Conservation (phyloP, 805 yeast species). For the Ogataea pini region DNA sequence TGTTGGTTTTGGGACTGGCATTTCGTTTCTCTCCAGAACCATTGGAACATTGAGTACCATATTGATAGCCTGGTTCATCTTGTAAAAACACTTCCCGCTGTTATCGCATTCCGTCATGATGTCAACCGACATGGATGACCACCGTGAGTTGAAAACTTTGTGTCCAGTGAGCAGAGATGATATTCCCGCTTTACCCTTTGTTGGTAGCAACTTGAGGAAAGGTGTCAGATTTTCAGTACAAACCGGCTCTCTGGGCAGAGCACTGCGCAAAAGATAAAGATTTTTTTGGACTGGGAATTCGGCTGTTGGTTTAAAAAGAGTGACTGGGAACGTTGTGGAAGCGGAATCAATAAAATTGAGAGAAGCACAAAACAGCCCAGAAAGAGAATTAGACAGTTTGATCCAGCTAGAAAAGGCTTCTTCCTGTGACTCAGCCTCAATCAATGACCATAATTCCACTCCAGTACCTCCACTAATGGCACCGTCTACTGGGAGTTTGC, state of each 20-base stretch:
- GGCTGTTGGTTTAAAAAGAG: conserved; percentile 36
- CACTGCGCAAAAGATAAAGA: conserved; percentile 69
- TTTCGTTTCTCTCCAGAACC: conserved; percentile 58
- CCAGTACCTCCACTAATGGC: conserved; percentile 86
- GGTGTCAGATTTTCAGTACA: conserved; percentile 98
- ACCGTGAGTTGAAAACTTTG: conserved; percentile 82
- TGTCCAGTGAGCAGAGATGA: conserved; percentile 87
- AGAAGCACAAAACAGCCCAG: conserved; percentile 95
- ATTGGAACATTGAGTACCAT: conserved; percentile 72
- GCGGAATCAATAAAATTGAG: conserved; percentile 82
- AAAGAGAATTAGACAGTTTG: conserved; percentile 67
- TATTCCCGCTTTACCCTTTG: conserved; percentile 88
- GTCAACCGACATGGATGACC: conserved; percentile 94
- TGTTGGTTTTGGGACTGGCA: conserved; percentile 80
- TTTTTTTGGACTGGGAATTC: conserved; percentile 37
- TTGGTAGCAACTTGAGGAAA: conserved; percentile 83
- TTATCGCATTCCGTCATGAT: conserved; percentile 55
- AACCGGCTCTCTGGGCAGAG: conserved; percentile 91
- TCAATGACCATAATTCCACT: conserved; percentile 86
- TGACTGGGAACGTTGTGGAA: conserved; percentile 68
- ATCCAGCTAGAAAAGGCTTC: conserved; percentile 70
- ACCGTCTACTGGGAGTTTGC: conserved; percentile 75
- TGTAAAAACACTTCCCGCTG: conserved; percentile 44
- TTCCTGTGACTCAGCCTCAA: conserved; percentile 59
- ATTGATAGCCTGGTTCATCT: conserved; percentile 66